Conservation (phyloP, 257 asterid genomes). For the Eustoma russellianum region DNA sequence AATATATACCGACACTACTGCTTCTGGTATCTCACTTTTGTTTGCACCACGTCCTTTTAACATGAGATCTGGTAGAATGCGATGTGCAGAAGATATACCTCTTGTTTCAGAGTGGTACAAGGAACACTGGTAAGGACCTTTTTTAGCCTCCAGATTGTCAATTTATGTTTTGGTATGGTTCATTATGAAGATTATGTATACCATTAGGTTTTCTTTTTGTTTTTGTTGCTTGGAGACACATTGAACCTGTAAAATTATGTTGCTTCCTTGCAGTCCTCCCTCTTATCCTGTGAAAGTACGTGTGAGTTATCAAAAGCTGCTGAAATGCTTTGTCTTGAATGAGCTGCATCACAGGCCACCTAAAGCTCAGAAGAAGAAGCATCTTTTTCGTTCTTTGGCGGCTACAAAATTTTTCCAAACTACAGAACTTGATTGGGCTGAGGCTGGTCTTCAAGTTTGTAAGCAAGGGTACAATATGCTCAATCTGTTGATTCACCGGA, state of each 20-base stretch:
- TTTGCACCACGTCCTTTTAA: conserved; percentile 98
- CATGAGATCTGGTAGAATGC: conserved; percentile 97
- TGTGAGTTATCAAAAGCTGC: conserved; percentile 89
- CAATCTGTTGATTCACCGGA: conserved; percentile 89
- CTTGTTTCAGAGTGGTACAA: conserved; percentile 98
- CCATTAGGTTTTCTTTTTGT: conserved; percentile 3
- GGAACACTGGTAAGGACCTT: conserved; percentile 77
- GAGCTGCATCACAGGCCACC: conserved; percentile 99
- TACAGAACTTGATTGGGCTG: conserved; percentile 99
- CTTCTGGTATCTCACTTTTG: conserved; percentile 88
- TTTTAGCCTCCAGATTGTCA: conserved; percentile 3
- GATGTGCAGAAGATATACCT: conserved; percentile 99
- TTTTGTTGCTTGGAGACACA: conserved; percentile 62
- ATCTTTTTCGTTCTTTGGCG: conserved; percentile 82
- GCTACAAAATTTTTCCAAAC: conserved; percentile 97
- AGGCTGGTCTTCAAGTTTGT: conserved; percentile 97
- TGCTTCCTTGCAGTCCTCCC: conserved; percentile 61
- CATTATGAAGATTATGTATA: not conserved
- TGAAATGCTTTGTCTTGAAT: conserved; percentile 93
- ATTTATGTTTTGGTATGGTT: not conserved
- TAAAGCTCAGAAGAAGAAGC: conserved; percentile 97
- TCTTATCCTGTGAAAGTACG: conserved; percentile 96
- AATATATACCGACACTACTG: conserved; percentile 88
- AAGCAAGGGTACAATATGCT: conserved; percentile 99
- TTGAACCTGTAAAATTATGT: conserved; percentile 13